Conservation (phyloP, 2,329 filamentous ascomycete genomes). For the Colletotrichum spaethianum region DNA sequence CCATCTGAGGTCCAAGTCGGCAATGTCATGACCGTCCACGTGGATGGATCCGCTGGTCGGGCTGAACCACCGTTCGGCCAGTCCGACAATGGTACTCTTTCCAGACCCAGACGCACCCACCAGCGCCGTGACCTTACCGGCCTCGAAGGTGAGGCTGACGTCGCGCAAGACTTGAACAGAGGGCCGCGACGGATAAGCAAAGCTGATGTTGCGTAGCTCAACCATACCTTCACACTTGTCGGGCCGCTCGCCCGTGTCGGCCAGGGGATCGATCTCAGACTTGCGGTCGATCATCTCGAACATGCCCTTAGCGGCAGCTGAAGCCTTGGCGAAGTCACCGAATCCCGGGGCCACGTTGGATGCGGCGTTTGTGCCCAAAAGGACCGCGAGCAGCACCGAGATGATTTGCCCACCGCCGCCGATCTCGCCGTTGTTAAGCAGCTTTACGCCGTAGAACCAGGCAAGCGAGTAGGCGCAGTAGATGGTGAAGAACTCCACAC, state of each 20-base stretch:
- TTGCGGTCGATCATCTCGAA: constrained; percentile 63
- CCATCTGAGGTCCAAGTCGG: constrained; percentile 47
- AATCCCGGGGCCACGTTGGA: not conserved
- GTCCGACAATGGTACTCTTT: constrained; percentile 58
- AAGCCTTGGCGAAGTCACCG: constrained; percentile 48
- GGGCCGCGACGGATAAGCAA: constrained; percentile 60
- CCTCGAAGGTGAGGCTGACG: constrained; percentile 62
- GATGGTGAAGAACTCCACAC: constrained; percentile 77
- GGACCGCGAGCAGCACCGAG: not conserved
- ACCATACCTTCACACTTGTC: constrained; percentile 46
- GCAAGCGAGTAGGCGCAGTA: constrained; percentile 77
- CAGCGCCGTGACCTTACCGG: constrained; percentile 66
- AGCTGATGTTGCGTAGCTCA: constrained; percentile 57
- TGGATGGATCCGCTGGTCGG: constrained; percentile 53
- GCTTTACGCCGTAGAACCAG: constrained; percentile 61
- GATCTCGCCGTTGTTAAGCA: constrained; percentile 55
- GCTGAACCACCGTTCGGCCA: constrained; percentile 72
- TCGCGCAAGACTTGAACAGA: constrained; percentile 57
- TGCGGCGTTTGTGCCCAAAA: not conserved
- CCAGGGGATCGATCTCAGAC: constrained; percentile 47
- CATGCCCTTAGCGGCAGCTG: constrained; percentile 50
- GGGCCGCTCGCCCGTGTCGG: constrained; percentile 53
- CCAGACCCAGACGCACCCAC: constrained; percentile 67
- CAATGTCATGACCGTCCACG: constrained; percentile 46
- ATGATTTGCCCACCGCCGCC: constrained; percentile 44